Evolutionary conservation across 2,329 filamentous ascomycete species (phyloP), one percentile per base, ranked within the genome.

Genomic region (Stachybotrys echinatus): DNA sequence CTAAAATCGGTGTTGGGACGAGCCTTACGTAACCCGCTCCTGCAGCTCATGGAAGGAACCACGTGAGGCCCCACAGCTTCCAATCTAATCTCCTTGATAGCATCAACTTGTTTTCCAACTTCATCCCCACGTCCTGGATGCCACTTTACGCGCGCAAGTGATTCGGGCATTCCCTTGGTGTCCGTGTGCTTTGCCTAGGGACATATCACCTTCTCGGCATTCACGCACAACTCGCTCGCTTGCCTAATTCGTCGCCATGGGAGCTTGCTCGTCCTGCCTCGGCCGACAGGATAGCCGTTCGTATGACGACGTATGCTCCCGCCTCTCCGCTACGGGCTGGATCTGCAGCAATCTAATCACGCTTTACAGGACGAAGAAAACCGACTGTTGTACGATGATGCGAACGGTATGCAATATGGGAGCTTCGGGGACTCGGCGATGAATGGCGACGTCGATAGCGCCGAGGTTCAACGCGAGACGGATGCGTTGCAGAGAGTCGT

Each of bases 401-500:
- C 76, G 34, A 79, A 79, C 58, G 73, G 72, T 50, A 70, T 79
- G 57, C 76, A 83, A 50, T 86, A 86, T 54, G 81, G 81, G 45
- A 84, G 80, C 63, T 85, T 86, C 55, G 76, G 74, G 50, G 80
- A 85, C 40, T 73, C 78, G 49, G 72, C 73, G 38, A 59, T 80
- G 54, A 76, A 73, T 49, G 69, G 72, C 47, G 79, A 81, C 58
- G 76, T 79, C 60, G 81, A 85, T 57, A 79, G 80, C 10, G 71
- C 81, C 52, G 83, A 86, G 63, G 76, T 76, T 22, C 81, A 84
- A 65, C 74, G 81, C 54, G 83, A 86, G 66, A 80, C 75, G 43
- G 83, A 86, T 64, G 82, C 83, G 50, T 66, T 86, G 47, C 81
- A 85, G 63, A 74, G 78, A 55, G 80, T 86, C 5, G 80, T 85